Base-by-base conservation (phyloP, 257 asterid species). In the Misopates orontium region DNA sequence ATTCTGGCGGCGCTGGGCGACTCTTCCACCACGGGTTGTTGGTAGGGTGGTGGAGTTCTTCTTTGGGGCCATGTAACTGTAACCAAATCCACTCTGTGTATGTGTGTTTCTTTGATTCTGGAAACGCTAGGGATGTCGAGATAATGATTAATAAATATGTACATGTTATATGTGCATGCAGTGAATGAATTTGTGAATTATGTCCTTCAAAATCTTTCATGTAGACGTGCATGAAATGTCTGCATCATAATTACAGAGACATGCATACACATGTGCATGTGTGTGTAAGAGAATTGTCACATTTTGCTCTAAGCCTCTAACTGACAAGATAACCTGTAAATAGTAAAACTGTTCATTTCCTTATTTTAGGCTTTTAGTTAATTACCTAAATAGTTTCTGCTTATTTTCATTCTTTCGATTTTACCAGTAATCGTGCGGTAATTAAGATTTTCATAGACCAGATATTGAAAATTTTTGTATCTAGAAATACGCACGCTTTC, bases 41-140 rank as follows among this genome's bases (percentile, higher is more conserved):
- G 74, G 79, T n/a, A 64, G 82, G 83, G 78, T 39, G 56, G 84
- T 36, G 48, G 71, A 73, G 63, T 47, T 64, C 56, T 75, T 73
- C 64, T 76, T 71, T 44, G 62, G 58, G 78, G 63, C 68, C 71
- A 75, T 76, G 66, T 39, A 69, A 22, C 42, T 48, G 10, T n/a
- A 22, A 16, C 49, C 32, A 40, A 48, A 15, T 66, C 52, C 23
- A 10, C 18, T 56, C 64, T 59, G 25, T 62, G 36, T 18, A 20
- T 62, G 40, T 58, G 63, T 40, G 56, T 18, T 21, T 54, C 45
- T 7, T 21, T 71, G 24, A 52, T 42, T 22, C 18, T 55, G 65
- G 47, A 50, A 18, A 23, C 15, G 25, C 9, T 41, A 44, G 15
- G 17, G 45, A 39, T 48, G 19, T 21, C 53, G 52, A 17, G 23